Evolutionary conservation across 805 yeast species (phyloP).

Genomic region (Sungouiella thailandica): DNA sequence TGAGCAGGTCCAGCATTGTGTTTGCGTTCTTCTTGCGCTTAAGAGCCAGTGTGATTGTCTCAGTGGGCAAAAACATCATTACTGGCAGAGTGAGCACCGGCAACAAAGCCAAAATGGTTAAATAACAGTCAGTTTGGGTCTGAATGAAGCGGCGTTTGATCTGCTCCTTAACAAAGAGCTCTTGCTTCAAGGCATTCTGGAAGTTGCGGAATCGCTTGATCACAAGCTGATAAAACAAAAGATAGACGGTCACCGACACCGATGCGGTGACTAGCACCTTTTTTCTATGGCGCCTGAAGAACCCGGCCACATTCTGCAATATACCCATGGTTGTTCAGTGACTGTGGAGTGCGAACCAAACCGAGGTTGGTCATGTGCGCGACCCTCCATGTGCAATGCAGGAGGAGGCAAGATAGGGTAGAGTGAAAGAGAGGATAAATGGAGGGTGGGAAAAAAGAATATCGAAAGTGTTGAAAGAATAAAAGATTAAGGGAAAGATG

Average conservation of each 20-base stretch:
- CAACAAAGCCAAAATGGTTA: slow-evolving; percentile 75
- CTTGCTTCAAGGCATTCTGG: slow-evolving; percentile 37
- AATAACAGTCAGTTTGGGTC: slow-evolving; percentile 85
- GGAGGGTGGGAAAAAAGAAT: no score
- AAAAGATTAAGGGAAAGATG: no score
- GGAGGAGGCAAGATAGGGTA: neutral
- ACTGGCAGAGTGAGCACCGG: slow-evolving; percentile 72
- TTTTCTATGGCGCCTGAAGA: slow-evolving; percentile 37
- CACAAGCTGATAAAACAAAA: slow-evolving; percentile 34
- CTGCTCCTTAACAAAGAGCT: slow-evolving; percentile 39
- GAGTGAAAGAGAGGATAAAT: no score
- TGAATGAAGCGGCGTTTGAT: slow-evolving; percentile 81
- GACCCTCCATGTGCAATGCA: neutral
- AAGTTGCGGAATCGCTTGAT: slow-evolving; percentile 34
- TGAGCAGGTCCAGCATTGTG: slow-evolving; percentile 39
- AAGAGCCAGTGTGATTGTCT: slow-evolving; percentile 63
- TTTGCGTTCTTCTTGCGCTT: slow-evolving; percentile 48
- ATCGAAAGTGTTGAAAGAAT: no score
- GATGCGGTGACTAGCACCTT: slow-evolving; percentile 31
- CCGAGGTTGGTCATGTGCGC: slow-evolving; percentile 7
- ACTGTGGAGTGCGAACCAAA: slow-evolving; percentile 3
- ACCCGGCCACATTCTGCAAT: slow-evolving; percentile 35
- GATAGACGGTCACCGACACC: slow-evolving; percentile 31
- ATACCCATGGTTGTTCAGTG: slow-evolving; percentile 27
- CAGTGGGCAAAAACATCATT: slow-evolving; percentile 60